A percentile compares a stretch with the other conserved stretches of the same genome.
Conservation (phyloP, 208 protist species). For the Strigomonas culicis region DNA sequence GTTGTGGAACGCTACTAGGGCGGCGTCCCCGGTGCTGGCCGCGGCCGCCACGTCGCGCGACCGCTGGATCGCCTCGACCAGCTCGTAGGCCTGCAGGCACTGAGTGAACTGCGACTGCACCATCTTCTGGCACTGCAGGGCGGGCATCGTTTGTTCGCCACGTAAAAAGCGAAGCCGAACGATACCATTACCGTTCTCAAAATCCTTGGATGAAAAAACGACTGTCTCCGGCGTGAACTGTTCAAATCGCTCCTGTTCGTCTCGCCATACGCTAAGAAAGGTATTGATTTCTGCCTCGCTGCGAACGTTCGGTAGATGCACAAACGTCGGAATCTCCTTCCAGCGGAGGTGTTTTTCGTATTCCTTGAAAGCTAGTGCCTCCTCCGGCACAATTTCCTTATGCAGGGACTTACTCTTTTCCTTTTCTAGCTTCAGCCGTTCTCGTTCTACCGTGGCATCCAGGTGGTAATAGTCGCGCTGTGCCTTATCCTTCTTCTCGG, state of each 20-base stretch:
- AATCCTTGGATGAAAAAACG: slow-evolving; percentile 21
- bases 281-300: slow-evolving; percentile 86
- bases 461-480: slow-evolving; percentile 44
- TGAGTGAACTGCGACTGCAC: slow-evolving; percentile 54
- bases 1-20: slow-evolving; percentile 12
- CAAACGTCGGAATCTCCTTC: slow-evolving; percentile 56
- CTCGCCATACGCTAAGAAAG: slow-evolving; percentile 83
- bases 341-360: slow-evolving; percentile 79
- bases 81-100: slow-evolving; percentile 70
- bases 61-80: slow-evolving; percentile 62
- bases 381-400: slow-evolving; percentile 31
- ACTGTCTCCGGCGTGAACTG: slow-evolving; percentile 21
- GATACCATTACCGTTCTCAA: slow-evolving; percentile 1
- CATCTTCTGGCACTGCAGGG: slow-evolving; percentile 32
- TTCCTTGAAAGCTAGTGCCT: slow-evolving; percentile 68
- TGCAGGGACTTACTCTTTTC: slow-evolving; percentile 31
- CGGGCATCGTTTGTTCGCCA: slow-evolving; percentile 51
- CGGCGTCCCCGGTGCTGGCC: neutral
- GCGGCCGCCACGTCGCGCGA: slow-evolving; percentile 35
- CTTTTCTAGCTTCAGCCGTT: slow-evolving; percentile 56
- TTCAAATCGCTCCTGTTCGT: slow-evolving; percentile 34
- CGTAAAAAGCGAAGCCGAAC: slow-evolving; percentile 35
- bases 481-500: slow-evolving; percentile 55
- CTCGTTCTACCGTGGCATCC: slow-evolving; percentile 45
- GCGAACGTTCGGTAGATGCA: slow-evolving; percentile 72